These are phyloP conservation scores for Hordeum pubiflorum DNA, from an alignment of 202 grass and related monocot genomes.

Conservation along the genomic window DNA sequence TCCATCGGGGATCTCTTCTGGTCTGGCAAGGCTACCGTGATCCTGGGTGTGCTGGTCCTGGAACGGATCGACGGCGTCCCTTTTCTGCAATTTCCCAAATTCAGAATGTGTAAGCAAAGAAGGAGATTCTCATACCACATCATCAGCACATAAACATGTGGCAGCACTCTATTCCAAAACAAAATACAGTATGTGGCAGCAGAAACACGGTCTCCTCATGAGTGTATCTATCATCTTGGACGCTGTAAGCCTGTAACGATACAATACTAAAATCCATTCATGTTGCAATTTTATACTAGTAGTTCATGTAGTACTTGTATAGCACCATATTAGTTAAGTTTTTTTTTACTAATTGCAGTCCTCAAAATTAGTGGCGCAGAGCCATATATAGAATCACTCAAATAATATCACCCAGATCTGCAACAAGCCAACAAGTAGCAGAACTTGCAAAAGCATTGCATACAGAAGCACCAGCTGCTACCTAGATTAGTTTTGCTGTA, in stretches of 20 bases:
- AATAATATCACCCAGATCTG: constrained; percentile 6
- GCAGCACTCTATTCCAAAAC: neutral
- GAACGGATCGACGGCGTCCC: neutral
- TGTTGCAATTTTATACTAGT: neutral
- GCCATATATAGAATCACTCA: neutral
- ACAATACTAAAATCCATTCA: neutral
- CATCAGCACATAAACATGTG: neutral
- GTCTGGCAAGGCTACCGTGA: neutral
- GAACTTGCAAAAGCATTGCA: neutral
- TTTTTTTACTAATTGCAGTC: neutral
- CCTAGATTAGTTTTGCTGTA: neutral
- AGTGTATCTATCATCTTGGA: neutral
- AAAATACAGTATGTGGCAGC: neutral
- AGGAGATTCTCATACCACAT: neutral
- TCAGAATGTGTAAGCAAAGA: neutral
- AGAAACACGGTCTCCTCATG: neutral
- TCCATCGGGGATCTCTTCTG: constrained; percentile 28
- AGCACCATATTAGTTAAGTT: neutral
- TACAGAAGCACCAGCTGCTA: neutral
- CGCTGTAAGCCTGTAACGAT: no score
- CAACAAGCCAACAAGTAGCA: neutral
- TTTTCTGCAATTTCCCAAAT: constrained; percentile 44
- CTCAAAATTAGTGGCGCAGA: neutral
- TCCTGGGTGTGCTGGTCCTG: constrained; percentile 18
- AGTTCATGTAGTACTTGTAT: neutral